phyloP scores from a whole-genome alignment of 2,329 filamentous ascomycete genomes.

The Phoma sp. region DNA sequence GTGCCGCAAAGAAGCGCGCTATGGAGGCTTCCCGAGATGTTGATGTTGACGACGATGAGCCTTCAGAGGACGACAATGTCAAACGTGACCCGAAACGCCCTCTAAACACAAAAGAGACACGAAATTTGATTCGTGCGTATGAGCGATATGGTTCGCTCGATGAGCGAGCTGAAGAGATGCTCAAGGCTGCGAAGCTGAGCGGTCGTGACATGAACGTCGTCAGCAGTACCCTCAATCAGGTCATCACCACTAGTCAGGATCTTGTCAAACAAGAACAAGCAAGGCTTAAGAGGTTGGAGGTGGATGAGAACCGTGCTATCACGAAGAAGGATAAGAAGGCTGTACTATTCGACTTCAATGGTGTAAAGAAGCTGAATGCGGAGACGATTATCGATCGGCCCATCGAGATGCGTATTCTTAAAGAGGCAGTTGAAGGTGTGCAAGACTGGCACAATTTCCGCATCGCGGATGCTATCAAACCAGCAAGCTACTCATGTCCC shows the following conservation, averaged over 20 bases:
- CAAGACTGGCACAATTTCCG: constrained; percentile 81
- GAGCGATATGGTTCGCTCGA: constrained; percentile 90
- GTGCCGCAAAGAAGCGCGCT: constrained; percentile 72
- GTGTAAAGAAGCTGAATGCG: constrained; percentile 93
- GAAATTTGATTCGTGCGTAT: constrained; percentile 88
- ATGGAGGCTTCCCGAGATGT: constrained; percentile 67
- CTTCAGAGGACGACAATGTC: constrained; percentile 55
- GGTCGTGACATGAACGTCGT: constrained; percentile 85
- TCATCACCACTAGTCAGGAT: constrained; percentile 73
- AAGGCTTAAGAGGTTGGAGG: constrained; percentile 69
- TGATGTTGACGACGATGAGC: constrained; percentile 66
- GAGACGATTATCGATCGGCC: constrained; percentile 94
- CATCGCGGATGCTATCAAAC: constrained; percentile 88
- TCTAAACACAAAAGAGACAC: constrained; percentile 88
- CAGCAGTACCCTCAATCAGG: constrained; percentile 75
- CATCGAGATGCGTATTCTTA: constrained; percentile 83
- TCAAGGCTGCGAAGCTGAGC: constrained; percentile 82
- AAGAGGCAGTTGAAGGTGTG: constrained; percentile 69
- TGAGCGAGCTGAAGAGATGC: constrained; percentile 84
- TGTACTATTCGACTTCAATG: constrained; percentile 91
- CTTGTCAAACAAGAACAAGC: constrained; percentile 77
- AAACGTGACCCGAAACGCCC: constrained; percentile 83
- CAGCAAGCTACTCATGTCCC: constrained; percentile 85
- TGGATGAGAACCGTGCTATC: constrained; percentile 74
- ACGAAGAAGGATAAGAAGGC: constrained; percentile 99